Base-by-base conservation (phyloP, 1,284 basidiomycete species). In the Trichosporon sp. region DNA sequence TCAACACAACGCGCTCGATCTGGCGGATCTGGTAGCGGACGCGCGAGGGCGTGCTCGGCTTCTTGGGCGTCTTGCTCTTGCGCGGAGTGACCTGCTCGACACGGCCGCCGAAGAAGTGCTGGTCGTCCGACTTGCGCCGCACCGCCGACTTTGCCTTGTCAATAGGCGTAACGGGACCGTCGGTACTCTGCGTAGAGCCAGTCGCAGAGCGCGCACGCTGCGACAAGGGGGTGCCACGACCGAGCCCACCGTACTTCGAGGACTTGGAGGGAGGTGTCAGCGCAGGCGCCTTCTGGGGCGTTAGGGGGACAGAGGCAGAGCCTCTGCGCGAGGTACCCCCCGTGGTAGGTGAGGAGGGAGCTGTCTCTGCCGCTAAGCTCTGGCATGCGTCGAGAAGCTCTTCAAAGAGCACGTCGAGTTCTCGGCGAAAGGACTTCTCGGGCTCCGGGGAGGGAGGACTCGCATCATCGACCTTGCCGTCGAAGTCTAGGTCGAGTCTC, bases 391-490 rank as follows among this genome's bases (percentile, higher is more conserved):
- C 63, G 3, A 71, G 53, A 13, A 73, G 68, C 29, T 73, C 72
- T 47, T 71, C 70, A 21, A 73, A 73, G 25, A 73, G 66, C 1
- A 29, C 29, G 63, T 73, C 72, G 23, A 73, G 42, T 44, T 71
- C 72, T 23, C 12, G 18, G 21, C 38, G 35, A 42, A 73, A 70
- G 8, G 64, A 62, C 9, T 21, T 47, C 35, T 51, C 23, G 32
- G 58, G 42, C 29, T 18, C 29, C 6, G 3, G 47, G 7, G 13
- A 13, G 5, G 58, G 8, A 2, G 44, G 11, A 0, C 7, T 25
- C 42, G 29, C 23, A 18, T 23, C 51, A 3, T 29, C 13, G 38
- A 21, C n/a, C 11, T 31, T 38, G 51, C n/a, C 9, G 13, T 15
- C 15, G 1, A 32, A 21, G 29, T 23, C 42, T 4, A 18, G 3